These are phyloP conservation scores for Colletotrichum abscissum DNA, from an alignment of 2,329 filamentous ascomycete genomes.

Conservation along the genomic window DNA sequence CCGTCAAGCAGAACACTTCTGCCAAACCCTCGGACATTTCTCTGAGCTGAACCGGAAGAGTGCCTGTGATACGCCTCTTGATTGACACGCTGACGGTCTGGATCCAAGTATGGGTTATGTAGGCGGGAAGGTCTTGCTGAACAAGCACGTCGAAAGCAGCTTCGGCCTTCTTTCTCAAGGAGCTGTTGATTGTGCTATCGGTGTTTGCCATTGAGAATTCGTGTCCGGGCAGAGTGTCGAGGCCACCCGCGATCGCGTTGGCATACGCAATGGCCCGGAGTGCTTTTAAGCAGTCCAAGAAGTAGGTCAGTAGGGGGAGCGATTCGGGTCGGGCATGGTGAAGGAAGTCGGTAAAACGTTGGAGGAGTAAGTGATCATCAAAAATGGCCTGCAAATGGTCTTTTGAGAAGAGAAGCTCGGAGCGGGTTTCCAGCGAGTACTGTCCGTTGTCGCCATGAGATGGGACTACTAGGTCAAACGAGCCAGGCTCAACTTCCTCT, in stretches of 20 bases:
- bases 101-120: conserved; percentile 75
- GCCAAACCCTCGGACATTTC: conserved; percentile 80
- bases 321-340: conserved; percentile 69
- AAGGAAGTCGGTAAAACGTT: conserved; percentile 76
- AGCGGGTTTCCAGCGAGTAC: conserved; percentile 71
- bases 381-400: conserved; percentile 76
- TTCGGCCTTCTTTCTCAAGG: conserved; percentile 71
- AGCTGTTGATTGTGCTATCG: conserved; percentile 64
- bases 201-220: conserved; percentile 65
- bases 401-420: conserved; percentile 73
- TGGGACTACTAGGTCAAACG: conserved; percentile 48
- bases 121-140: conserved; percentile 77
- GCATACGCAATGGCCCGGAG: conserved; percentile 77
- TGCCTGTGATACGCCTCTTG: conserved; percentile 74
- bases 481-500: conserved; percentile 51
- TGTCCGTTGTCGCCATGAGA: conserved; percentile 37
- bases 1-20: conserved; percentile 81
- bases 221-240: conserved; percentile 66
- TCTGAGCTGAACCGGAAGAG: conserved; percentile 70
- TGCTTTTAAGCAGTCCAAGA: conserved; percentile 78
- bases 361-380: conserved; percentile 69
- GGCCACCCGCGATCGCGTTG: conserved; percentile 73
- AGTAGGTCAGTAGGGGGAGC: conserved; percentile 75
- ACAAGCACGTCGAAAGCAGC: conserved; percentile 73
- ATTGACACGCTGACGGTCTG: conserved; percentile 78